Base-by-base conservation (phyloP, 371 early-diverging fungal genomes). In the Rhizopus sp. region DNA sequence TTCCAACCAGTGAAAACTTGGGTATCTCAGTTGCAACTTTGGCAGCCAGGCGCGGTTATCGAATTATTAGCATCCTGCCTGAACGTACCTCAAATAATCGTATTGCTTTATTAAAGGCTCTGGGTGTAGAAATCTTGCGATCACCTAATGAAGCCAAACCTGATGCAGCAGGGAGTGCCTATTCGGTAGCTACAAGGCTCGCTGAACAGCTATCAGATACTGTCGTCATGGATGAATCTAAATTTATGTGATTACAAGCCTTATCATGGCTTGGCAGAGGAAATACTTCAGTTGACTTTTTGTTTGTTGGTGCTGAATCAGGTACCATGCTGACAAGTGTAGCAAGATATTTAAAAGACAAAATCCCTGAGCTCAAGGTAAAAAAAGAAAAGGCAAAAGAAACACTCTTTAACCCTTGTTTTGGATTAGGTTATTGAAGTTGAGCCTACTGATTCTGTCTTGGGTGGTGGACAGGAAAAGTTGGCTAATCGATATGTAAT, bases 51-150 rank as follows among this genome's bases (percentile, higher is more conserved):
- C 97, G 94, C 82, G 98, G 98, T 10, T 98, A 98, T 78, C 87
- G 91, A 55, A 88, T 91, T 62, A 94, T 98, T 63, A 97, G 96
- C 68, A 97, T 97, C 3, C 75, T 98, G 41, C 98, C 99, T 16
- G 97, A 98, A 72, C 97, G 96, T 78, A 97, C 97, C 97, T 91
- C 92, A 40, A 92, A 95, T 78, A 98, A 98, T 69, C 97, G 97
- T 83, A 93, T 97, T 13, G 96, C 95, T 71, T 93, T 97, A 1
- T 82, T 98, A 60, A 97, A 96, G 73, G 96, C 95, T 4, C 79
- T 97, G 13, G 98, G 97, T 39, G 97, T 98, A 33, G 97, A 98
- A 72, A 96, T 96, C 69, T 89, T 96, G 55, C 92, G 97, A 60
- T 97, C 99, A 6, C 98, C 98, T 30, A 97, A 97, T 31, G 98